phyloP scores from a whole-genome alignment of 441 rosid genomes.

The Breynia disticha region DNA sequence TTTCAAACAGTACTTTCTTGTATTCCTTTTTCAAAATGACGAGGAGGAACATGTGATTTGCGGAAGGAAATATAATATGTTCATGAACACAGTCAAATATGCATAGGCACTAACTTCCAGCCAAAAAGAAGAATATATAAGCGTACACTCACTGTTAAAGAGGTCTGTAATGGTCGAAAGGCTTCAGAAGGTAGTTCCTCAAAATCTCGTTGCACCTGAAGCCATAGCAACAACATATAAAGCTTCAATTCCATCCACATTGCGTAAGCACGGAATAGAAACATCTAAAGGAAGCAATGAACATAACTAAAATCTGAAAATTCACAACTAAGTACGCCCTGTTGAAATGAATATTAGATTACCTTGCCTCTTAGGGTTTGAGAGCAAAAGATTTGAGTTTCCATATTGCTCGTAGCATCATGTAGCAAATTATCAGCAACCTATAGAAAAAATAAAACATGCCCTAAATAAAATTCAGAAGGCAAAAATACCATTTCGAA shows the following conservation, averaged over 20 bases:
- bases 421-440: conserved; percentile 99
- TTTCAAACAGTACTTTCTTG: background rate
- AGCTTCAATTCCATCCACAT: background rate
- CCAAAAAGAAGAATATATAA: conserved; percentile 1
- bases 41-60: too few species aligned
- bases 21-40: background rate
- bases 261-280: background rate
- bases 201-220: conserved; percentile 91
- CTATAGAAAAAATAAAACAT: conserved; percentile 25
- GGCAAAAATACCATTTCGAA: background rate
- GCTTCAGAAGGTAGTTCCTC: conserved; percentile 98
- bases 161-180: conserved; percentile 66
- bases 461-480: background rate
- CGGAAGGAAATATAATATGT: too few species aligned
- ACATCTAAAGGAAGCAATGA: conserved; percentile 1
- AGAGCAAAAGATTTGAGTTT: conserved; percentile 93
- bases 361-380: conserved; percentile 99
- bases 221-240: conserved; percentile 5
- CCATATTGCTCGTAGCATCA: conserved; percentile 88
- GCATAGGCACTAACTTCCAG: too few species aligned
- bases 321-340: background rate
- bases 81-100: too few species aligned
- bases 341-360: conserved; percentile 11
- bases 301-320: background rate
- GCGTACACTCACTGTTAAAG: conserved; percentile 60